phyloP scores from a whole-genome alignment of 208 protist species.

The Naegleria lovaniensis region DNA sequence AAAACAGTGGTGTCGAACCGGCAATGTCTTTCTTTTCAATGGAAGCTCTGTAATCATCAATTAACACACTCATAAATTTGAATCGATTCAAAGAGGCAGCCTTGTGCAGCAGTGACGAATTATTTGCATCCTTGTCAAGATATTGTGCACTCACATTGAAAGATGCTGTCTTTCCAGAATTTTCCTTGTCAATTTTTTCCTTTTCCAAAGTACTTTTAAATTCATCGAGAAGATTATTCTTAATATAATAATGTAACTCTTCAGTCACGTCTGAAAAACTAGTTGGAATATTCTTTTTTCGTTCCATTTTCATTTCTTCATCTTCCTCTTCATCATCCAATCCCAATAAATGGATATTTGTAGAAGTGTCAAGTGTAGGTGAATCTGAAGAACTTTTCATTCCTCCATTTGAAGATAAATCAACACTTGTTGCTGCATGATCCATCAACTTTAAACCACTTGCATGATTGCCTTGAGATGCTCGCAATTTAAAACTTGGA shows the following conservation, averaged over 20 bases:
- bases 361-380: neutral
- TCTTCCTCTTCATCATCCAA: neutral
- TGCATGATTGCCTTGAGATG: too few species aligned
- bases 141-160: neutral
- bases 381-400: neutral
- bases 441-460: too few species aligned
- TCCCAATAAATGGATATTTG: neutral
- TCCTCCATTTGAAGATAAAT: too few species aligned
- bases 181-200: neutral
- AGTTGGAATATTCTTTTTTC: neutral
- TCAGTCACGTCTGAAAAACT: neutral
- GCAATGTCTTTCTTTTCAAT: neutral
- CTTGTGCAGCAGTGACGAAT: neutral
- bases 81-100: neutral
- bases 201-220: neutral
- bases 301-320: neutral
- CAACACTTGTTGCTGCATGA: too few species aligned
- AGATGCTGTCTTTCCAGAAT: neutral
- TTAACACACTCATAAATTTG: constrained; percentile 9
- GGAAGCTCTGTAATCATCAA: neutral
- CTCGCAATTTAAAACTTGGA: too few species aligned
- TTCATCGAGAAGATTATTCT: neutral
- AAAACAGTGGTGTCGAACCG: constrained; percentile 1
- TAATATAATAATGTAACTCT: neutral
- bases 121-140: neutral